phyloP scores from a whole-genome alignment of 2,329 filamentous ascomycete genomes.

The Epichloe sp. region DNA sequence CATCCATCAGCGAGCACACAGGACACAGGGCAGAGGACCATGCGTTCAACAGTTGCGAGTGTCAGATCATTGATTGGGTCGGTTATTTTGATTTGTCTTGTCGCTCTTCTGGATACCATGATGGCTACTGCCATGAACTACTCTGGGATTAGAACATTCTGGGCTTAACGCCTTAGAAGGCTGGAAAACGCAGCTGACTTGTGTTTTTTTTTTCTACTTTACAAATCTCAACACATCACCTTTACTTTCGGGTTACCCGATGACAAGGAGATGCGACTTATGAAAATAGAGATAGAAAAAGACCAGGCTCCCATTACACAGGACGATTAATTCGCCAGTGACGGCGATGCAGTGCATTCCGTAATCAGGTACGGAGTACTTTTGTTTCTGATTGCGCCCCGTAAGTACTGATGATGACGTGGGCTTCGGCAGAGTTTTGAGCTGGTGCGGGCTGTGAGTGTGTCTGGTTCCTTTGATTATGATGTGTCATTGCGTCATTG shows the following conservation, averaged over 20 bases:
- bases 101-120: background rate
- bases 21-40: slow-evolving; percentile 8
- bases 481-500: too few relatives aligned
- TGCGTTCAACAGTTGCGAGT: slow-evolving; percentile 16
- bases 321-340: too few relatives aligned
- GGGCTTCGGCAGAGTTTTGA: too few relatives aligned
- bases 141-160: slow-evolving; percentile 7
- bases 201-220: background rate
- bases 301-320: too few relatives aligned
- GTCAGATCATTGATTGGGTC: background rate
- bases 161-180: slow-evolving; percentile 13
- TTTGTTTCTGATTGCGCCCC: too few relatives aligned
- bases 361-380: too few relatives aligned
- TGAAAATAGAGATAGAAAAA: too few relatives aligned
- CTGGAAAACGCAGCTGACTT: background rate
- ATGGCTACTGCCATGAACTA: slow-evolving; percentile 8
- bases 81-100: background rate
- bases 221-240: background rate
- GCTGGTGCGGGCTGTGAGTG: too few relatives aligned
- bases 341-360: too few relatives aligned
- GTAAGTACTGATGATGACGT: too few relatives aligned
- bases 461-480: too few relatives aligned
- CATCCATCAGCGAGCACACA: background rate
- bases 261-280: too few relatives aligned
- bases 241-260: background rate